These are phyloP conservation scores for Carpinus fangiana DNA, from an alignment of 306 rosid species.

Conservation along the genomic window DNA sequence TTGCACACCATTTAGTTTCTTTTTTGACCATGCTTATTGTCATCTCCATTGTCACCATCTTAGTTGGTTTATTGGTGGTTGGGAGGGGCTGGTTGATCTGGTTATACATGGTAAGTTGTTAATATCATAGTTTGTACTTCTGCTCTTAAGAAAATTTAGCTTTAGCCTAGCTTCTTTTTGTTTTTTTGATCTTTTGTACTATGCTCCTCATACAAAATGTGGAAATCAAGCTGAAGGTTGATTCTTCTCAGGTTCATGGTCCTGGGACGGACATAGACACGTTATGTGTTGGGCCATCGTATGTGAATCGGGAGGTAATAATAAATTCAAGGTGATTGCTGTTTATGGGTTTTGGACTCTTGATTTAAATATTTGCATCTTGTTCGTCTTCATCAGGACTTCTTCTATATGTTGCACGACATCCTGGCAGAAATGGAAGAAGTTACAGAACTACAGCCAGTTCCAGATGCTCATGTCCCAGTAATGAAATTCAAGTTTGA, in stretches of 20 bases:
- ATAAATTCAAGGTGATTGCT: background rate
- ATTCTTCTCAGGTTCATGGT: conserved; percentile 63
- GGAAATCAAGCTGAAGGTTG: background rate
- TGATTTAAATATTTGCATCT: background rate
- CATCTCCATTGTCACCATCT: background rate
- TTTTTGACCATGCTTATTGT: background rate
- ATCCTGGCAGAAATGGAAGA: conserved; percentile 71
- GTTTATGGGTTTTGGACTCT: conserved; percentile 1
- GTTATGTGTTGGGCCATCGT: conserved; percentile 82
- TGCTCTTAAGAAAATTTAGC: background rate
- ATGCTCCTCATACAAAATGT: background rate
- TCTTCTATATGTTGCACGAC: conserved; percentile 72
- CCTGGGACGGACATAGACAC: conserved; percentile 93
- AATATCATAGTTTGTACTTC: background rate
- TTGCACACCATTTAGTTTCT: background rate
- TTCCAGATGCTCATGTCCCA: conserved; percentile 93
- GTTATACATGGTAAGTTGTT: no score
- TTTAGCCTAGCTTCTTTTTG: background rate
- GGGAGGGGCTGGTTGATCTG: background rate
- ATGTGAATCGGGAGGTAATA: conserved; percentile 75
- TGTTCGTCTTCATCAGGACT: conserved; percentile 52
- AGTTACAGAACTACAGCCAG: conserved; percentile 80
- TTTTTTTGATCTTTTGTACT: background rate
- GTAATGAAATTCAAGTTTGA: conserved; percentile 90
- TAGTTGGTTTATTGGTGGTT: background rate